phyloP scores from a whole-genome alignment of 1,284 basidiomycete species.

The Ceratorhiza oryzae-sativae region DNA sequence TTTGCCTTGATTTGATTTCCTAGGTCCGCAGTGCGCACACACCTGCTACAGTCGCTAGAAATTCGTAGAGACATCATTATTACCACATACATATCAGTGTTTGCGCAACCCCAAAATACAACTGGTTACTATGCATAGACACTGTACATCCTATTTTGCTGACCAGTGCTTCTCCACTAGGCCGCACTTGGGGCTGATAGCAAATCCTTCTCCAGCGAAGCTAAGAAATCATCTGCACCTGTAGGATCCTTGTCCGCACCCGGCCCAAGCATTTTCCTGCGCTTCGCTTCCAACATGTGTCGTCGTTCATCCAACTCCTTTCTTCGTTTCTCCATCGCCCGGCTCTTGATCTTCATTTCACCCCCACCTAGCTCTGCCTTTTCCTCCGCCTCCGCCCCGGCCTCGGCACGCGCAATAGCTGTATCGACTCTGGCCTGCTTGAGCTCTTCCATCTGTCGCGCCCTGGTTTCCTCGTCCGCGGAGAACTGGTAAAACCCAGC shows the following conservation, averaged over 20 bases:
- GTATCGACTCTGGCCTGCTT: slow-evolving; percentile 74
- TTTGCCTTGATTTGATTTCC: neutral
- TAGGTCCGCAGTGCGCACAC: slow-evolving; percentile 32
- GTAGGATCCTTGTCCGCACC: slow-evolving; percentile 41
- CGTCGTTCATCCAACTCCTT: slow-evolving; percentile 78
- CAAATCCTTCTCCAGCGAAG: slow-evolving; percentile 63
- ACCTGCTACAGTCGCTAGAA: slow-evolving; percentile 13
- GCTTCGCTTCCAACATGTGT: slow-evolving; percentile 78
- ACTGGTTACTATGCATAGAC: neutral
- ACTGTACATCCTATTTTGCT: neutral
- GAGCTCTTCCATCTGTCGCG: slow-evolving; percentile 80
- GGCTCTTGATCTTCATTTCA: slow-evolving; percentile 51
- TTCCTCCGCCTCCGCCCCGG: slow-evolving; percentile 66
- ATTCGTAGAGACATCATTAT: neutral
- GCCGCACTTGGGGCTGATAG: slow-evolving; percentile 1
- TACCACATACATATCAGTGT: neutral
- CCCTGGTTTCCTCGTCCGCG: slow-evolving; percentile 75
- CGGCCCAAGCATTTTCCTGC: slow-evolving; percentile 61
- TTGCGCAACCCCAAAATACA: neutral
- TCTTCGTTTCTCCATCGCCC: slow-evolving; percentile 80
- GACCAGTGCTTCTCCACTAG: neutral
- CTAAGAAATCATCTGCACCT: slow-evolving; percentile 69
- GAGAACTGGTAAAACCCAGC: slow-evolving; percentile 92
- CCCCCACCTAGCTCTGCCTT: slow-evolving; percentile 46
- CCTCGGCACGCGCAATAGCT: slow-evolving; percentile 64